These are phyloP conservation scores for Dothideomycetidae sp. DNA, from an alignment of 2,329 filamentous ascomycete species.

Conservation along the genomic window DNA sequence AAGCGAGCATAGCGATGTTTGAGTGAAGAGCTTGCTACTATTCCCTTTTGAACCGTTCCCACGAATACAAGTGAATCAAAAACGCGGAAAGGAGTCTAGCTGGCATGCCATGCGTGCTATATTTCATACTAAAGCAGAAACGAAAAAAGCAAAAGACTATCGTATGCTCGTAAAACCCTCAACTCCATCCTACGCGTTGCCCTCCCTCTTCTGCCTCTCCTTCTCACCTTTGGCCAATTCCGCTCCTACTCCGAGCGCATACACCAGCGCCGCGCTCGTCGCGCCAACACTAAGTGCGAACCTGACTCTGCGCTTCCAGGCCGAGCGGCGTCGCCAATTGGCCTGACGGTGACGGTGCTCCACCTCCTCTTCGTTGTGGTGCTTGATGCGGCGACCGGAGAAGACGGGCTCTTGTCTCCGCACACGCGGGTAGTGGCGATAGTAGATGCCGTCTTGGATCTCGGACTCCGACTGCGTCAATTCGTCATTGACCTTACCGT, in stretches of 20 bases:
- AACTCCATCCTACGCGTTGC: too few species aligned
- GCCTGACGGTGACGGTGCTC: neutral
- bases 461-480: constrained; percentile 22
- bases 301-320: constrained; percentile 8
- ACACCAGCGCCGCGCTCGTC: constrained; percentile 4
- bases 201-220: constrained; percentile 2
- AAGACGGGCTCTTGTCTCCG: constrained; percentile 17
- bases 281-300: constrained; percentile 7
- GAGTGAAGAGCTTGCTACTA: too few species aligned
- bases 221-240: constrained; percentile 7
- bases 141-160: too few species aligned
- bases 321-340: neutral
- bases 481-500: constrained; percentile 4
- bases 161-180: too few species aligned
- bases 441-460: constrained; percentile 25
- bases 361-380: constrained; percentile 1
- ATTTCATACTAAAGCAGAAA: too few species aligned
- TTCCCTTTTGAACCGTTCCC: too few species aligned
- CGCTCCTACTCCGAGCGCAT: constrained; percentile 5
- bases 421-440: constrained; percentile 32
- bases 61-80: too few species aligned
- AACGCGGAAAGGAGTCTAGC: too few species aligned
- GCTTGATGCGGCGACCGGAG: neutral
- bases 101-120: too few species aligned
- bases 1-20: too few species aligned